Base-by-base conservation (phyloP, 2,329 filamentous ascomycete species). In the Lasiodiplodia sp. region DNA sequence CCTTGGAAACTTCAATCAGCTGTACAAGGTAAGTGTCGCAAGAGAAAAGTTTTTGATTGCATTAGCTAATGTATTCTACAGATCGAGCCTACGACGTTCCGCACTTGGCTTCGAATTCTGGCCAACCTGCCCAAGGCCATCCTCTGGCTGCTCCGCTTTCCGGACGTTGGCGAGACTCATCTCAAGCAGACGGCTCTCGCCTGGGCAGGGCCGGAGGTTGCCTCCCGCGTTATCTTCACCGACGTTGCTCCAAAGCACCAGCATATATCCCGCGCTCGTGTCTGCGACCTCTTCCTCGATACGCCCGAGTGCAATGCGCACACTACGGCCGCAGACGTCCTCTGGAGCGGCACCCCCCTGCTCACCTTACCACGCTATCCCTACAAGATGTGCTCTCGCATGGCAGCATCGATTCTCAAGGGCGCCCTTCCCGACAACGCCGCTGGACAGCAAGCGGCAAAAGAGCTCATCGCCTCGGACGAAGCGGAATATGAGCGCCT, bases 321-420 rank as follows among this genome's bases (percentile, higher is more conserved):
- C 79, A 99, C 96, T 0, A 99, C 96, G 1, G 96, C 96, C 2
- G 96, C 96, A 14, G 96, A 99, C 76, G 91, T 98, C 1, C 85
- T 99, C 7, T 99, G 96, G 96, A 96, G 92, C 65, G 96, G 94
- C 73, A 98, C 96, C 0, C 96, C 96, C 5, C 83, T 99, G 25
- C 85, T 99, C 34, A 99, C 96, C 0, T 85, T 96, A 37, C 94
- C 96, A 12, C 88, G 96, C 44, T 97, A 98, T 79, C 88, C 92
- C 63, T 97, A 97, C 82, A 99, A 99, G 81, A 99, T 99, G 96
- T 99, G 96, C 80, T 97, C 93, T 53, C 92, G 96, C 66, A 99
- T 99, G 92, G 96, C 95, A 7, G 94, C 96, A 7, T 97, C 93
- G 12, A 98, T 99, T 68, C 85, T 99, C 37, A 92, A 89, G 71